A percentile compares a stretch with the other conserved stretches of the same genome.
Conservation (phyloP, 805 yeast species). For the Clavispora vitiphila region DNA sequence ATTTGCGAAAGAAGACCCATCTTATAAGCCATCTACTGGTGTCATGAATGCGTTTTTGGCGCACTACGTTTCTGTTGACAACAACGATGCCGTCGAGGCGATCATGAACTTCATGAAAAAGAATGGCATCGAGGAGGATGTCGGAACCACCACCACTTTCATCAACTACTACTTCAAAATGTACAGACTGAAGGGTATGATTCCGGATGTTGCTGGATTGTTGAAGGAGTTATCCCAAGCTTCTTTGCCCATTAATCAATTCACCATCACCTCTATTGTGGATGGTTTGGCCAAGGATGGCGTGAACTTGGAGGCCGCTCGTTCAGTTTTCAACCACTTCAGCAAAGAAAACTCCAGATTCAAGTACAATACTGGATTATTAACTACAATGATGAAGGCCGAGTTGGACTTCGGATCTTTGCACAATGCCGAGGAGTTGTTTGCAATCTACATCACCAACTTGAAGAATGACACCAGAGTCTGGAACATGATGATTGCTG, state of each 20-base stretch:
- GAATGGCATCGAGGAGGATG: constrained; percentile 46
- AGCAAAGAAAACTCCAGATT: constrained; percentile 22
- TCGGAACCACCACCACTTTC: constrained; percentile 58
- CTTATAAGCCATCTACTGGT: constrained; percentile 39
- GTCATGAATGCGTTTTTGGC: constrained; percentile 51
- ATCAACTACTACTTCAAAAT: constrained; percentile 50
- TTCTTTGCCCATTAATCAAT: constrained; percentile 34
- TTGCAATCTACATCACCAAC: constrained; percentile 31
- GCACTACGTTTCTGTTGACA: constrained; percentile 33
- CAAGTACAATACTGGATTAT: constrained; percentile 24
- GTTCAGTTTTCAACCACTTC: constrained; percentile 42
- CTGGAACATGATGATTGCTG: constrained; percentile 37
- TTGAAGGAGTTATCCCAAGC: constrained; percentile 36
- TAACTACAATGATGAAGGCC: constrained; percentile 44
- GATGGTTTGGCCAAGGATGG: constrained; percentile 48
- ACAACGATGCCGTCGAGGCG: constrained; percentile 46
- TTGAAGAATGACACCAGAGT: constrained; percentile 32
- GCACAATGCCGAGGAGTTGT: constrained; percentile 26
- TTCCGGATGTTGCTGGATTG: constrained; percentile 37
- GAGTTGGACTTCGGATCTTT: constrained; percentile 41
- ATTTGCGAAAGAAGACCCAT: constrained; percentile 27
- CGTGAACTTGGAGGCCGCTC: constrained; percentile 47
- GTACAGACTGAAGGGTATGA: constrained; percentile 37
- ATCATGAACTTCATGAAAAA: constrained; percentile 41
- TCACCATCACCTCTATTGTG: constrained; percentile 48